phyloP scores from a whole-genome alignment of 768 basidiomycete genomes.

The Brasilioporus rufonigricans region DNA sequence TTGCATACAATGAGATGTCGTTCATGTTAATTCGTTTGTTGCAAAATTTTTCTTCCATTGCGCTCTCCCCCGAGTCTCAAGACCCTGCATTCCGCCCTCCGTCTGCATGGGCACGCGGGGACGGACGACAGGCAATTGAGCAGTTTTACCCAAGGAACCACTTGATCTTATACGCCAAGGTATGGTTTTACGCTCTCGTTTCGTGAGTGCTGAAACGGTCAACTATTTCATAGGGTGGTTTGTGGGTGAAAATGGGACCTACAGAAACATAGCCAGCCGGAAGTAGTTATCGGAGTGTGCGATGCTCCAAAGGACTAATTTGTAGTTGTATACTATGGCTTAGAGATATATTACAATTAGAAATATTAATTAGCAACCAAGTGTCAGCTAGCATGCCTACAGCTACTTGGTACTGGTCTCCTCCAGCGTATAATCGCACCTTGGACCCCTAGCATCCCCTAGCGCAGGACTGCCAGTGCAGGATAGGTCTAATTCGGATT shows the following conservation, averaged over 20 bases:
- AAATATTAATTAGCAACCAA: not conserved
- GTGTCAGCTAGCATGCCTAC: not conserved
- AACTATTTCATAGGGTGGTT: slow-evolving; percentile 36
- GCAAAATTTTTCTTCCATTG: slow-evolving; percentile 26
- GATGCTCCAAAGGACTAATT: not conserved
- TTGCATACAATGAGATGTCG: slow-evolving; percentile 35
- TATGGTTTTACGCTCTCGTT: slow-evolving; percentile 16
- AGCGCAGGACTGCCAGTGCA: too few relatives aligned
- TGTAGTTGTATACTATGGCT: not conserved
- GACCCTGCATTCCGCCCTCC: slow-evolving; percentile 27
- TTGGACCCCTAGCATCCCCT: not conserved
- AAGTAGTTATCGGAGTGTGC: not conserved
- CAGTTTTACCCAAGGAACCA: slow-evolving; percentile 27
- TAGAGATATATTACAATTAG: not conserved
- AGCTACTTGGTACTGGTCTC: not conserved
- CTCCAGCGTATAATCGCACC: not conserved
- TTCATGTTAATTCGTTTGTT: slow-evolving; percentile 32
- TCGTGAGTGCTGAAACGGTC: not conserved
- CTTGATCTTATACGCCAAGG: slow-evolving; percentile 37
- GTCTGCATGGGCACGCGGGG: slow-evolving; percentile 22
- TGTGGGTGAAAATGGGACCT: slow-evolving; percentile 45
- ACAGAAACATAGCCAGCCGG: slow-evolving; percentile 12
- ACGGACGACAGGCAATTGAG: slow-evolving; percentile 28
- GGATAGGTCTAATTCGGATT: not conserved
- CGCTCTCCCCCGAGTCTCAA: slow-evolving; percentile 27